Evolutionary conservation across 768 basidiomycete genomes (phyloP).

Genomic region (Xanthoconium stramineum): DNA sequence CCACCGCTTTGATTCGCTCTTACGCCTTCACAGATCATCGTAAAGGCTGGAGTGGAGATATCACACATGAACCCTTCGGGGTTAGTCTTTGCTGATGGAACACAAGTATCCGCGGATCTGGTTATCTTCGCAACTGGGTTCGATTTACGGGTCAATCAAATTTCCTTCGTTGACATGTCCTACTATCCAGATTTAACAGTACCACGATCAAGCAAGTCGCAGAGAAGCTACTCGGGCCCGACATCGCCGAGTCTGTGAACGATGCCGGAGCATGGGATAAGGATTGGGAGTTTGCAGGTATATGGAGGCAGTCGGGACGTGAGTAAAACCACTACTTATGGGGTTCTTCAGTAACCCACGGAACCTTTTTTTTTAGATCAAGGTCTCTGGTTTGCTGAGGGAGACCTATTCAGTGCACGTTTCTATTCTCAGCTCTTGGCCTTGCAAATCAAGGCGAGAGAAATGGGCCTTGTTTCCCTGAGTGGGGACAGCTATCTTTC

Average conservation of each 20-base stretch:
- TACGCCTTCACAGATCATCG: neutral
- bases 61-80: neutral
- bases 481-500: neutral
- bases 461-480: neutral
- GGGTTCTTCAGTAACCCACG: too few relatives aligned
- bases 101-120: neutral
- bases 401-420: neutral
- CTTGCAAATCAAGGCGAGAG: neutral
- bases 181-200: neutral
- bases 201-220: neutral
- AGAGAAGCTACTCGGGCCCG: neutral
- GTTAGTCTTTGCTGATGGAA: neutral
- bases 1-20: too few relatives aligned
- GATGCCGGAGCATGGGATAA: neutral
- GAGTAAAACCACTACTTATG: neutral
- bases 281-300: neutral
- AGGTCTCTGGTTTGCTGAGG: constrained; percentile 3
- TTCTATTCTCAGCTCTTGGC: constrained; percentile 2
- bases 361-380: neutral
- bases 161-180: too few relatives aligned
- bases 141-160: neutral
- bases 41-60: neutral
- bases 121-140: neutral
- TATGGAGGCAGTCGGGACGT: neutral
- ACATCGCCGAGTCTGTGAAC: neutral